A percentile compares a stretch with the other conserved stretches of the same genome.
phyloP scores from a whole-genome alignment of 73 alveolate species.

The Tetrahymena elliotti region DNA sequence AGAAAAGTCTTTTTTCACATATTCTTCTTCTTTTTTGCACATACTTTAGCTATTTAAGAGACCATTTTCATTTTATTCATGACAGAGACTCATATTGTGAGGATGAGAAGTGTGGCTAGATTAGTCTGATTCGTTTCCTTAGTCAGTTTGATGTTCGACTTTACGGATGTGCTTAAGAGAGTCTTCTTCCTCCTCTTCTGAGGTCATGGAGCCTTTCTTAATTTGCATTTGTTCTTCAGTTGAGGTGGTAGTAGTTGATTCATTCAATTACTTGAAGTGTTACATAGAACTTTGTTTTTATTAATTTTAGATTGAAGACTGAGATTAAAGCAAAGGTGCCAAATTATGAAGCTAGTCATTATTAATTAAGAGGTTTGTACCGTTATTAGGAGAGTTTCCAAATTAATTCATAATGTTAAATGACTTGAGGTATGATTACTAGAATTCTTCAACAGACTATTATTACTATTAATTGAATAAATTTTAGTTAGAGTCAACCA shows the following conservation, averaged over 20 bases:
- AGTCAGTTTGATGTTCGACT: not conserved
- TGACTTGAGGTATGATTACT: not conserved
- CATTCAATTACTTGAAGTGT: not conserved
- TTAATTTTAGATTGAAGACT: not conserved
- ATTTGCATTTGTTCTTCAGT: not conserved
- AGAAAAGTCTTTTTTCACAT: not conserved
- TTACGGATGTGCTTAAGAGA: not conserved
- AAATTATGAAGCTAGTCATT: not conserved
- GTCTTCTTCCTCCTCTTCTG: not conserved
- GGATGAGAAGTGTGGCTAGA: not conserved
- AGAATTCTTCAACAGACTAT: not conserved
- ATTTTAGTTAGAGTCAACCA: not conserved
- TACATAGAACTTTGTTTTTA: not conserved
- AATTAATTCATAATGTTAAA: not conserved
- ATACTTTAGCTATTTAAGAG: not conserved
- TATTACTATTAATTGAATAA: not conserved
- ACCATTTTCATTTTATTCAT: not conserved
- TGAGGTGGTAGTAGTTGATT: not conserved
- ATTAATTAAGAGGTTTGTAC: not conserved
- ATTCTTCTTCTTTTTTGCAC: not conserved
- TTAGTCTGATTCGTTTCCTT: not conserved
- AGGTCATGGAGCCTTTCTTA: not conserved
- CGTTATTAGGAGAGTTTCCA: not conserved
- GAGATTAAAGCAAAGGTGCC: not conserved
- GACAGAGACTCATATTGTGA: not conserved